Evolutionary conservation across 805 yeast species (phyloP), one percentile per base, ranked within the genome.

Genomic region (Sungouiella thailandica): DNA sequence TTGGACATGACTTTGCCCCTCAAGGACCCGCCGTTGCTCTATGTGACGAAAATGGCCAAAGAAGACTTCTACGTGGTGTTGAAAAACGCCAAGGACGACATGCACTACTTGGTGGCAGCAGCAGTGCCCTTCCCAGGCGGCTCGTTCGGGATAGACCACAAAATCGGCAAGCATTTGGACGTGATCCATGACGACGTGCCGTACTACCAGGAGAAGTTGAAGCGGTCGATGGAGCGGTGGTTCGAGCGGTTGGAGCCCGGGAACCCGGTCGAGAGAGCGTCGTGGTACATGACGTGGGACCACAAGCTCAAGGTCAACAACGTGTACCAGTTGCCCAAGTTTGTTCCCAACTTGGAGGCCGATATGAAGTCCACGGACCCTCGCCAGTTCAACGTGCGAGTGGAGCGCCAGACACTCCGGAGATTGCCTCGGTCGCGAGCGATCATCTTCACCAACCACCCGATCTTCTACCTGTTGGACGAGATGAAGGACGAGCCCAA

Each of bases 111-210:
- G 34, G 72, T 69, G 23, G 89, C 85, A 1, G 87, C 83, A 4
- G 86, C 82, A 1, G 88, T 81, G 24, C 86, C 87, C 5, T 80
- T 81, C 54, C 87, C 88, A 3, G 89, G 89, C 30, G 88, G 88
- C 4, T 74, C 80, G 1, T 81, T 82, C 57, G 81, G 80, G 35
- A 74, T 81, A 35, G 53, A 65, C 44, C 50, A 68, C 37, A 81
- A 80, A 44, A 45, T 82, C 29, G 88, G 88, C 14, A 70, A 67
- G 47, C 72, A 70, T 34, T 55, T 81, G 30, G 86, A 81, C 54
- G 62, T 67, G 9, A 82, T 82, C 40, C 88, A 82, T 46, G 68
- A 68, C 9, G 78, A 70, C 5, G 89, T 81, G 36, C 89, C 89
- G 4, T 78, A 80, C 53, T 81, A 81, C 48, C 67, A 75, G 45